These are phyloP conservation scores for Trichosporon sp. DNA, from an alignment of 1,284 basidiomycete genomes.

Conservation along the genomic window DNA sequence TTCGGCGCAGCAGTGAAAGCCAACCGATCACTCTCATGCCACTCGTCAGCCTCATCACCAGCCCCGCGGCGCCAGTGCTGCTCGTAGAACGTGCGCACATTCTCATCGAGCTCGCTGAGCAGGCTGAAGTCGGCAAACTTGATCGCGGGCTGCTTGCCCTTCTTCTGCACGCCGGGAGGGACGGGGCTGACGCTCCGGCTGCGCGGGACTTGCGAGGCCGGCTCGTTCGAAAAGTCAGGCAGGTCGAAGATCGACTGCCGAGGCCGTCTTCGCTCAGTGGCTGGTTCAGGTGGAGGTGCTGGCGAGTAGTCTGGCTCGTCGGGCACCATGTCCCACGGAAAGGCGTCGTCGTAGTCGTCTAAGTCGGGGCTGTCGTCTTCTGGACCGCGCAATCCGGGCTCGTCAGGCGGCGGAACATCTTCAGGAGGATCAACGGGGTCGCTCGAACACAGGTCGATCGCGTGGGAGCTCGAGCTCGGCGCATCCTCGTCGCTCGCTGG, in stretches of 20 bases:
- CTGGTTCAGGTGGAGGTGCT: not conserved
- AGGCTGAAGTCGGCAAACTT: constrained; percentile 15
- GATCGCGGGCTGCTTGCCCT: not conserved
- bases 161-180: not conserved
- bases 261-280: not conserved
- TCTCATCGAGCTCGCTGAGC: constrained; percentile 20
- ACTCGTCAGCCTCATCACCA: constrained; percentile 8
- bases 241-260: not conserved
- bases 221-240: constrained; percentile 14
- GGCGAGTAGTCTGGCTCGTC: not conserved
- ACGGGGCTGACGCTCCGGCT: not conserved
- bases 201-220: not conserved
- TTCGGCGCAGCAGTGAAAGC: constrained; percentile 6
- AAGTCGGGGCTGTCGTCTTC: not conserved
- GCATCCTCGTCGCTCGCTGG: not conserved
- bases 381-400: not conserved
- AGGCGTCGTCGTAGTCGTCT: constrained; percentile 7
- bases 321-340: not conserved
- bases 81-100: constrained; percentile 28
- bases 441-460: not conserved
- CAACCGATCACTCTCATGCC: not conserved
- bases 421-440: not conserved
- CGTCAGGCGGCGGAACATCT: not conserved
- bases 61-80: constrained; percentile 38
- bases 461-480: not conserved